These are phyloP conservation scores for Centrapalus pauciflorus DNA, from an alignment of 129 eudicot genomes.

Conservation along the genomic window DNA sequence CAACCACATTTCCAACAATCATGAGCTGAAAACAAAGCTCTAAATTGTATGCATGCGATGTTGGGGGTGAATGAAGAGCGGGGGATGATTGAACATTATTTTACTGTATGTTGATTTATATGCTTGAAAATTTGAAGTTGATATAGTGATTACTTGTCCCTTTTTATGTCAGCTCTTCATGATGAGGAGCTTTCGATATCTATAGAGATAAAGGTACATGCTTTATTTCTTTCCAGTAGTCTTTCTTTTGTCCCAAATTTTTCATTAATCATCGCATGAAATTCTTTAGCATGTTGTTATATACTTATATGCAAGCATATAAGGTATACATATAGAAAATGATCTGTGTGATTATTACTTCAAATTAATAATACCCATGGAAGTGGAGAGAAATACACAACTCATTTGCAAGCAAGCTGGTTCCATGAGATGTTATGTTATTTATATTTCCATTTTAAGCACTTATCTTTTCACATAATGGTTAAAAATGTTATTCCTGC, in stretches of 20 bases:
- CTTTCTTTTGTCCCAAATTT: background rate
- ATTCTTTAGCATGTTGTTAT: background rate
- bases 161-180: conserved; percentile 38
- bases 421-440: background rate
- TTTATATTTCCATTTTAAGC: background rate
- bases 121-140: background rate
- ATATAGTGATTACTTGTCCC: conserved; percentile 3
- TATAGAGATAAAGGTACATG: conserved; percentile 85
- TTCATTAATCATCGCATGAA: background rate
- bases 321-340: background rate
- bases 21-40: background rate
- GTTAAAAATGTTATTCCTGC: background rate
- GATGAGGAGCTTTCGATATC: conserved; percentile 59
- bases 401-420: background rate
- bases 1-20: background rate
- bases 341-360: background rate
- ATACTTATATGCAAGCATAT: no score
- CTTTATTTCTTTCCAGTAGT: background rate
- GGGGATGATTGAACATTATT: background rate
- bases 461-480: background rate
- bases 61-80: background rate
- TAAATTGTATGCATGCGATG: background rate
- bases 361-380: background rate
- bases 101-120: background rate
- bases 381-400: background rate